Conservation (phyloP, 345 rosid genomes). For the Triadica sebifera region DNA sequence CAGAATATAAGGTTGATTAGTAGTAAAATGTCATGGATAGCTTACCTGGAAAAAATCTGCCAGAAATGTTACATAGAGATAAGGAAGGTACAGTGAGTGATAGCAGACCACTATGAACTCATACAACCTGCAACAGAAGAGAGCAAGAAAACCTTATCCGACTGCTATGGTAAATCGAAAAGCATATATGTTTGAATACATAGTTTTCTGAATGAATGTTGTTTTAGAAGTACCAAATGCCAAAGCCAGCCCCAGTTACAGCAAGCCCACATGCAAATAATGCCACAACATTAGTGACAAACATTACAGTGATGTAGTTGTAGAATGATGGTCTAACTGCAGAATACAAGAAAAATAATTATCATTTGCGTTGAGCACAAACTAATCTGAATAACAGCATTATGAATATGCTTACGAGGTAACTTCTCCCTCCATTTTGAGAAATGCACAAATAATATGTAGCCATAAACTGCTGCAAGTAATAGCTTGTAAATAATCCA, state of each 20-base stretch:
- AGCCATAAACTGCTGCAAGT: slow-evolving; percentile 39
- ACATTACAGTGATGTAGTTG: slow-evolving; percentile 40
- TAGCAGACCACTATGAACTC: slow-evolving; percentile 27
- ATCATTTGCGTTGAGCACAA: neutral
- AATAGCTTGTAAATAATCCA: slow-evolving; percentile 39
- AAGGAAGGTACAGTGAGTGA: slow-evolving; percentile 44
- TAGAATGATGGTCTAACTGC: slow-evolving; percentile 45
- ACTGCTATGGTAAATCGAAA: neutral
- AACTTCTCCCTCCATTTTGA: slow-evolving; percentile 45
- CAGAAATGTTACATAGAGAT: slow-evolving; percentile 34
- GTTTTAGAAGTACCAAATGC: slow-evolving; percentile 33
- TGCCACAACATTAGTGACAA: slow-evolving; percentile 23
- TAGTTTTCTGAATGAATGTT: neutral
- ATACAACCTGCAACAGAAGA: slow-evolving; percentile 40
- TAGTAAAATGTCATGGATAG: neutral
- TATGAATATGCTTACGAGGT: slow-evolving; percentile 33
- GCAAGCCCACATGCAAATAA: slow-evolving; percentile 35
- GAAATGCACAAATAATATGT: slow-evolving; percentile 39
- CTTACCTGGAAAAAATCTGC: slow-evolving; percentile 49
- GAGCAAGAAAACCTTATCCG: neutral
- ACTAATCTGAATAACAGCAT: neutral
- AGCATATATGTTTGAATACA: neutral
- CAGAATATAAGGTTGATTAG: neutral
- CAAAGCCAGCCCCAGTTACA: slow-evolving; percentile 36
- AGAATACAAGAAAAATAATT: neutral